These are phyloP conservation scores for Skeletonema marinoi DNA, from an alignment of 108 stramenopile genomes.

Conservation along the genomic window DNA sequence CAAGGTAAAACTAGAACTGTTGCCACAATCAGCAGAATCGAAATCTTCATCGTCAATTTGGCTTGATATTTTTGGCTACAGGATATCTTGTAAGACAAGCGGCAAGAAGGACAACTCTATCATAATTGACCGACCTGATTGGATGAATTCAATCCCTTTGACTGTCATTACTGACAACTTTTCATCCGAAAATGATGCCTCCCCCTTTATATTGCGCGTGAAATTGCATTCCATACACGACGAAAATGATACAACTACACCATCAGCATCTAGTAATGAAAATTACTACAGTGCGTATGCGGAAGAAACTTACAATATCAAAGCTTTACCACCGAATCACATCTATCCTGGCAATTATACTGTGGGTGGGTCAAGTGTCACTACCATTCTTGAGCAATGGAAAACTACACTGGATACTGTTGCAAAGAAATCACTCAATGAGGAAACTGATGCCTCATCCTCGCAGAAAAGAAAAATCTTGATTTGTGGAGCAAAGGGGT, in stretches of 20 bases:
- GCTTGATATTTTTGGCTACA: constrained; percentile 36
- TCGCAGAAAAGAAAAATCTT: constrained; percentile 30
- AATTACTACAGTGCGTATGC: constrained; percentile 31
- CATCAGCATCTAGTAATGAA: neutral
- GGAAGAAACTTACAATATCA: constrained; percentile 29
- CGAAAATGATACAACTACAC: neutral
- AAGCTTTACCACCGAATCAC: constrained; percentile 6
- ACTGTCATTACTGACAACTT: constrained; percentile 2
- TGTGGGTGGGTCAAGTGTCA: constrained; percentile 14
- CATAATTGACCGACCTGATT: constrained; percentile 32
- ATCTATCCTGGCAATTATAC: constrained; percentile 18
- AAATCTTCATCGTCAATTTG: neutral
- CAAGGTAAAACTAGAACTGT: constrained; percentile 24
- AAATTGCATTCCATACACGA: constrained; percentile 27
- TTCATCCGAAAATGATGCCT: neutral
- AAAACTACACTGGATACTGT: constrained; percentile 44
- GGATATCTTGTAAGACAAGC: constrained; percentile 2
- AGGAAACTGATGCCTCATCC: constrained; percentile 13
- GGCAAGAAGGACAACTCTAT: neutral
- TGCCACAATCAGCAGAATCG: neutral
- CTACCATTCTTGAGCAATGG: constrained; percentile 53
- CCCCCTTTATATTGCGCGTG: constrained; percentile 1
- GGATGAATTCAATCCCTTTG: constrained; percentile 44
- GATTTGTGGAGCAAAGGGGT: constrained; percentile 91
- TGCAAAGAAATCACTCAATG: constrained; percentile 4